A percentile compares a stretch with the other conserved stretches of the same genome.
Conservation (phyloP, 768 basidiomycete genomes). For the Mycena crocata region DNA sequence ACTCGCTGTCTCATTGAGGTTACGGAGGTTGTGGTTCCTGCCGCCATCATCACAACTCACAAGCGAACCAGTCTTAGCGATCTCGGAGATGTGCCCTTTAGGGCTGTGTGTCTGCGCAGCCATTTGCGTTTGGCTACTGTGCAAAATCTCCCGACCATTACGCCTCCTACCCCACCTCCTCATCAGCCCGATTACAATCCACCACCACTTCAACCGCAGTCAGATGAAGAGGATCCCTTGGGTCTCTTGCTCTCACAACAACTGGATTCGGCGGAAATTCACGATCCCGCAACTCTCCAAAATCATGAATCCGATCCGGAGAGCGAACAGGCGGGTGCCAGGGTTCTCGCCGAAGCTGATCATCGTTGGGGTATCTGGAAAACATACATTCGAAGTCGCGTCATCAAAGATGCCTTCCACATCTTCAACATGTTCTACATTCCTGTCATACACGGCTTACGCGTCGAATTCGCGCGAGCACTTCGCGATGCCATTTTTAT, state of each 20-base stretch:
- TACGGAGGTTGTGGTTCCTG: conserved; percentile 7
- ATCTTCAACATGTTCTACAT: too few relatives aligned
- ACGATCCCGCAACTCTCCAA: not conserved
- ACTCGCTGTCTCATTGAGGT: conserved; percentile 30
- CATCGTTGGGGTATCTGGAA: not conserved
- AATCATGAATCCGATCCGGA: not conserved
- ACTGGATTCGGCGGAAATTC: not conserved
- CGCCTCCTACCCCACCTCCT: too few relatives aligned
- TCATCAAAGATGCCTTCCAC: conserved; percentile 44
- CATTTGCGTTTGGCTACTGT: not conserved
- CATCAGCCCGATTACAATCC: not conserved
- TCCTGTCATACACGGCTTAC: conserved; percentile 39
- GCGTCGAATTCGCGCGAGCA: conserved; percentile 33
- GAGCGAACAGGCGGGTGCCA: not conserved
- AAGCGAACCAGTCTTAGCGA: not conserved
- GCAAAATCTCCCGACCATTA: too few relatives aligned
- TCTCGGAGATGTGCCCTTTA: not conserved
- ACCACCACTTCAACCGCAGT: not conserved
- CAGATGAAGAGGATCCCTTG: not conserved
- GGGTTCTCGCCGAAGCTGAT: not conserved
- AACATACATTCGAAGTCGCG: conserved; percentile 28
- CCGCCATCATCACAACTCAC: too few relatives aligned
- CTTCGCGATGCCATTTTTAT: conserved; percentile 41
- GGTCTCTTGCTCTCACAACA: not conserved
- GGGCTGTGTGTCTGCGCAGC: conserved; percentile 1